Conservation (phyloP, 768 basidiomycete genomes). For the Panaeolus cyanescens region DNA sequence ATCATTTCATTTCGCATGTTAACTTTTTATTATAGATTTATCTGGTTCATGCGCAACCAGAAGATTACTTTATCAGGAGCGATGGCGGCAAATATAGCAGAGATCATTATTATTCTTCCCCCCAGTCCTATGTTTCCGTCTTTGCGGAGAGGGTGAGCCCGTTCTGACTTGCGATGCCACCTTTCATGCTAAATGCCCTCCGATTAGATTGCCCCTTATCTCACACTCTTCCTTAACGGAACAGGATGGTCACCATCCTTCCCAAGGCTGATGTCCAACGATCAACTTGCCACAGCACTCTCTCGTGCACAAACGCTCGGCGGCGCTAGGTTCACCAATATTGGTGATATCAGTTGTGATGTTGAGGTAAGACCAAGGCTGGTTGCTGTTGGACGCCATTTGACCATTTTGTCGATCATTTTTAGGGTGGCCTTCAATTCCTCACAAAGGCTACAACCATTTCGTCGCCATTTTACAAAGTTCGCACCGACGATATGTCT, state of each 20-base stretch:
- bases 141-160: conserved; percentile 65
- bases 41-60: conserved; percentile 67
- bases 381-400: not conserved
- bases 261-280: conserved; percentile 77
- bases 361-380: conserved; percentile 51
- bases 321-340: conserved; percentile 60
- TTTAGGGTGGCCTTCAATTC: conserved; percentile 84
- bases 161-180: not conserved
- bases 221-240: conserved; percentile 85
- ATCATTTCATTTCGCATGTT: not conserved
- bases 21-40: conserved; percentile 56
- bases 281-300: conserved; percentile 56
- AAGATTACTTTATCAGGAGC: conserved; percentile 66
- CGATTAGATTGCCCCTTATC: conserved; percentile 76
- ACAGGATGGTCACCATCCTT: conserved; percentile 80
- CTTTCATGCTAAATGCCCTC: not conserved
- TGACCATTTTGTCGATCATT: not conserved
- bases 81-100: conserved; percentile 64
- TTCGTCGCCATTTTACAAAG: conserved; percentile 68
- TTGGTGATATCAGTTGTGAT: conserved; percentile 92
- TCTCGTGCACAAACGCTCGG: conserved; percentile 49
- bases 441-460: conserved; percentile 77
- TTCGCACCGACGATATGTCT: conserved; percentile 42
- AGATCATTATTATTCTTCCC: conserved; percentile 71
- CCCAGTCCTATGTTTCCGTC: conserved; percentile 61